Percentiles rank a stretch among this genome's conserved stretches.
Evolutionary conservation across 208 protist species (phyloP).

Genomic region (Wallacemonas sp.): DNA sequence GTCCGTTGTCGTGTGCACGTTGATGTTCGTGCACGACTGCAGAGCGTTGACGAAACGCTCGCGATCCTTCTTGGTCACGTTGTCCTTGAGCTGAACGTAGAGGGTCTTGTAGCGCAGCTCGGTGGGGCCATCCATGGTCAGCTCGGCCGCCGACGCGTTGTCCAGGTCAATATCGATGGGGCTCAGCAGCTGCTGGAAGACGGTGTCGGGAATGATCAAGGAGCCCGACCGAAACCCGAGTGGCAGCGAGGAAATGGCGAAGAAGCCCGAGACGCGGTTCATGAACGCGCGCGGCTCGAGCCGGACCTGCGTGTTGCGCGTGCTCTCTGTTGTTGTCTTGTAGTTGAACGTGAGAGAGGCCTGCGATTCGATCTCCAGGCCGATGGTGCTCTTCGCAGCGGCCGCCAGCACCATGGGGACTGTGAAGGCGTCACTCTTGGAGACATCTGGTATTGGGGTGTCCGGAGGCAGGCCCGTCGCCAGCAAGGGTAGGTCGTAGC

Average conservation of each 20-base stretch:
- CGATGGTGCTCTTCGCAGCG: constrained; percentile 33
- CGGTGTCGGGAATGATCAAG: constrained; percentile 65
- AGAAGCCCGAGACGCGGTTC: constrained; percentile 86
- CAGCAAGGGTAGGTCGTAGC: constrained; percentile 3
- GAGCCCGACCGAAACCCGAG: constrained; percentile 34
- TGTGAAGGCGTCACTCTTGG: constrained; percentile 19
- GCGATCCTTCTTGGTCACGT: constrained; percentile 32
- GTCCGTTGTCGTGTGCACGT: constrained; percentile 47
- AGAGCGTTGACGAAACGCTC: constrained; percentile 86
- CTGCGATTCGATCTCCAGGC: constrained; percentile 22
- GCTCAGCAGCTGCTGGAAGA: constrained; percentile 54
- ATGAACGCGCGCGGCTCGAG: constrained; percentile 74
- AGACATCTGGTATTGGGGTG: neutral
- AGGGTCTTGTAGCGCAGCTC: constrained; percentile 56
- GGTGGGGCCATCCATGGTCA: constrained; percentile 23
- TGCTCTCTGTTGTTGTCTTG: neutral
- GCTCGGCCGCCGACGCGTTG: neutral
- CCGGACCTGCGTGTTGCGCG: constrained; percentile 43
- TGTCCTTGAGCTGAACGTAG: constrained; percentile 61
- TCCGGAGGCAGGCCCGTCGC: constrained; percentile 20
- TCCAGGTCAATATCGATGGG: constrained; percentile 42
- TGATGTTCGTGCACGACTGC: constrained; percentile 59
- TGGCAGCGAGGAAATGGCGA: constrained; percentile 65
- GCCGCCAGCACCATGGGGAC: constrained; percentile 44
- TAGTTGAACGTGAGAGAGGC: constrained; percentile 57